A percentile compares a stretch with the other conserved stretches of the same genome.
phyloP scores from a whole-genome alignment of 768 basidiomycete species.

The Kwoniella pini region DNA sequence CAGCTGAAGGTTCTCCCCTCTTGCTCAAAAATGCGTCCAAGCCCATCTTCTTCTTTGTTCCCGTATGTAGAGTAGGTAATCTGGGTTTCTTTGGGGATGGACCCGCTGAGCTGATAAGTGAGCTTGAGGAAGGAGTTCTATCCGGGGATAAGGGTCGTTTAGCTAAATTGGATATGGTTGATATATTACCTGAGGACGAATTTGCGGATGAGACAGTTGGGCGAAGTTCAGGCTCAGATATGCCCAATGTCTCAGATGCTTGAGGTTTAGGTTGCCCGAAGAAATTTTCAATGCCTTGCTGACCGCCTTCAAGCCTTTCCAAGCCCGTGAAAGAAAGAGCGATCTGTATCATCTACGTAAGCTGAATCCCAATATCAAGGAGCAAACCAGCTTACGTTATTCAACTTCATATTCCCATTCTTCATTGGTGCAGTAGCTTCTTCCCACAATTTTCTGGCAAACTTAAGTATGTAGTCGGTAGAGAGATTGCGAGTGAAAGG shows the following conservation, averaged over 20 bases:
- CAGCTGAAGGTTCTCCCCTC: not conserved
- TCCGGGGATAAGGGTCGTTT: conserved; percentile 12
- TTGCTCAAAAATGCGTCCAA: conserved; percentile 24
- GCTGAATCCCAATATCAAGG: not conserved
- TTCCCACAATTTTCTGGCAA: conserved; percentile 80
- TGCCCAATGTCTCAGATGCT: not conserved
- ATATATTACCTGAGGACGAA: not conserved
- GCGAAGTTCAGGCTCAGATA: not conserved
- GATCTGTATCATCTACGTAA: conserved; percentile 28
- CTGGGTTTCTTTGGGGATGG: conserved; percentile 40
- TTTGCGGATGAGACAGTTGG: not conserved
- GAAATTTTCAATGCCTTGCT: conserved; percentile 85
- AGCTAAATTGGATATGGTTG: not conserved
- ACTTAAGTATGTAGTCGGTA: conserved; percentile 72
- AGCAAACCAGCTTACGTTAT: conserved; percentile 59
- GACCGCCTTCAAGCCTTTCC: conserved; percentile 61
- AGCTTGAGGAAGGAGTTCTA: conserved; percentile 11
- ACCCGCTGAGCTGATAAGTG: conserved; percentile 12
- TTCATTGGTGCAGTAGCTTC: conserved; percentile 68
- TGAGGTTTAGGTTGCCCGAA: conserved; percentile 58
- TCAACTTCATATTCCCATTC: conserved; percentile 63
- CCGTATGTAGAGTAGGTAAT: conserved; percentile 42
- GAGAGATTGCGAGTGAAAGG: conserved; percentile 75
- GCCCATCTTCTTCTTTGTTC: conserved; percentile 32
- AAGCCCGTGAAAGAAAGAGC: conserved; percentile 47